Conservation (phyloP, 495 filamentous ascomycete genomes). For the Gamarada debralockiae region DNA sequence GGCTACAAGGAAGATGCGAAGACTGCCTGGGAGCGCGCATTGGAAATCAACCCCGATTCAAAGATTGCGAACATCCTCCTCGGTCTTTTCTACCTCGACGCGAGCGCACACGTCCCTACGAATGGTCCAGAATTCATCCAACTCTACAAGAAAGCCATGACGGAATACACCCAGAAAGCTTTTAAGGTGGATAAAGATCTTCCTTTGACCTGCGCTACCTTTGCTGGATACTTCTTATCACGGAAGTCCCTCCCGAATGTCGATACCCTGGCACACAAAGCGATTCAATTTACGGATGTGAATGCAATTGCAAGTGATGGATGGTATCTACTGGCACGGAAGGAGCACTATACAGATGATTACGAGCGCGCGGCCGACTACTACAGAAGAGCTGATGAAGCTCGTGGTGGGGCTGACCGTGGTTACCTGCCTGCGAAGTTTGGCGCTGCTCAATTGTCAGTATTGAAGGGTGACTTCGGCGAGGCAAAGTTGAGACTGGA, state of each 20-base stretch:
- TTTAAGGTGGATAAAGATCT: slow-evolving; percentile 95
- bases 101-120: slow-evolving; percentile 73
- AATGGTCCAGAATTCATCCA: slow-evolving; percentile 70
- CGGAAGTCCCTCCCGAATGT: slow-evolving; percentile 72
- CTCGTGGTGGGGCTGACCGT: slow-evolving; percentile 79
- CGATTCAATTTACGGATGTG: slow-evolving; percentile 92
- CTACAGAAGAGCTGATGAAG: slow-evolving; percentile 84
- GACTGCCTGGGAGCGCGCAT: slow-evolving; percentile 78
- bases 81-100: slow-evolving; percentile 80
- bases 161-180: slow-evolving; percentile 84
- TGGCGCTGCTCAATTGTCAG: slow-evolving; percentile 81
- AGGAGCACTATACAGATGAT: slow-evolving; percentile 74
- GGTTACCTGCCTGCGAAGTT: slow-evolving; percentile 93
- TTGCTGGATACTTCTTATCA: slow-evolving; percentile 82
- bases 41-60: slow-evolving; percentile 83
- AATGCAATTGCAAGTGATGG: slow-evolving; percentile 94
- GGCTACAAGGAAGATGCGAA: slow-evolving; percentile 91
- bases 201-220: slow-evolving; percentile 84
- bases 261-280: slow-evolving; percentile 83
- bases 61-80: slow-evolving; percentile 90
- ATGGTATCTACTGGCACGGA: slow-evolving; percentile 89
- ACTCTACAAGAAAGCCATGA: slow-evolving; percentile 91
- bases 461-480: slow-evolving; percentile 77
- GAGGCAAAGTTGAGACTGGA: slow-evolving; percentile 92
- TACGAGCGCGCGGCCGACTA: slow-evolving; percentile 67